These are phyloP conservation scores for Scheffersomyces parashehatae DNA, from an alignment of 1,139 yeast genomes.

Conservation along the genomic window DNA sequence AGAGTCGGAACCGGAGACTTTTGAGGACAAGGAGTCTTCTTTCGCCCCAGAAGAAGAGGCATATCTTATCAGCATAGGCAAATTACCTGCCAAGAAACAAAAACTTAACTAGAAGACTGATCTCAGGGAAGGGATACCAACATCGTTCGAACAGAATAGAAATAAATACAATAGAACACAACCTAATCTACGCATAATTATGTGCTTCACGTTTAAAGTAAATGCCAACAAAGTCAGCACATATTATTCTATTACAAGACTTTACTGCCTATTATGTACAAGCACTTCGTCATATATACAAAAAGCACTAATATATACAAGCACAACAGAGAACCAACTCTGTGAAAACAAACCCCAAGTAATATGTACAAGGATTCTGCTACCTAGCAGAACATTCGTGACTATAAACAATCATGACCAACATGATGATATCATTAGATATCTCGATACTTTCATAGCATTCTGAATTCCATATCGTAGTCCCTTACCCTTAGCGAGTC, in stretches of 20 bases:
- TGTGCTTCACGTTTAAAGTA: too few species aligned
- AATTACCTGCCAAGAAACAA: constrained; percentile 4
- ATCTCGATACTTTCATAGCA: constrained; percentile 2
- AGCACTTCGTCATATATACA: neutral
- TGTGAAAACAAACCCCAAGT: neutral
- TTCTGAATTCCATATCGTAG: neutral
- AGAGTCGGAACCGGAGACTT: neutral
- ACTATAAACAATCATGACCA: too few species aligned
- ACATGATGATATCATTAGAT: neutral
- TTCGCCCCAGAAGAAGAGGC: constrained; percentile 15
- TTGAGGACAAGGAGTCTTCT: constrained; percentile 3
- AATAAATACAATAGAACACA: too few species aligned
- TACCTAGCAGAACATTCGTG: too few species aligned
- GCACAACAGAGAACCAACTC: neutral
- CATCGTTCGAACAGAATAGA: too few species aligned
- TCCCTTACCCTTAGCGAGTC: neutral
- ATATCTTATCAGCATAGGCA: constrained; percentile 1
- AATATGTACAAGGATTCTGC: neutral
- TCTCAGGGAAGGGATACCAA: neutral
- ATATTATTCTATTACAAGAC: neutral
- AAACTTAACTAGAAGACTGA: neutral
- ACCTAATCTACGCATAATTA: too few species aligned
- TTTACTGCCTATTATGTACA: neutral
- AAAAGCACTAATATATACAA: neutral
- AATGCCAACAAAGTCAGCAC: too few species aligned